These are phyloP conservation scores for Tolypocladium cylindrosporum DNA, from an alignment of 2,329 filamentous ascomycete genomes.

Conservation along the genomic window DNA sequence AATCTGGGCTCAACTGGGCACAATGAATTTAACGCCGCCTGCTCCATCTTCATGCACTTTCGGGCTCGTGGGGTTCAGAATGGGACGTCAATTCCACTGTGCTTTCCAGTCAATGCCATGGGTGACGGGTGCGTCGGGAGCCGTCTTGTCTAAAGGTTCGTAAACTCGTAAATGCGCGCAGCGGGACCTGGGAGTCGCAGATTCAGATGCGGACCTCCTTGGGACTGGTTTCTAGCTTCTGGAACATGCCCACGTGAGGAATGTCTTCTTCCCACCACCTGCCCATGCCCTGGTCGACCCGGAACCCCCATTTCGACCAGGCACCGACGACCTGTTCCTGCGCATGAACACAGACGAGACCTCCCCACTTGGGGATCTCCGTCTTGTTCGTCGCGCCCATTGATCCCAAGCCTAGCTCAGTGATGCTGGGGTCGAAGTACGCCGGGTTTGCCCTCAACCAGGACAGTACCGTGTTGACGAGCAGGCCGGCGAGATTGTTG, in stretches of 20 bases:
- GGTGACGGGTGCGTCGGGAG: background rate
- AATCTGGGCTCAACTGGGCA: constrained; percentile 29
- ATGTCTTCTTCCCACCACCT: constrained; percentile 80
- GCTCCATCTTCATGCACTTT: background rate
- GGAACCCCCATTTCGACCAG: constrained; percentile 67
- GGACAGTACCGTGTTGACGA: constrained; percentile 57
- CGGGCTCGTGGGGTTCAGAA: background rate
- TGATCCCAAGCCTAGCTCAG: constrained; percentile 31
- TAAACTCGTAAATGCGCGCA: background rate
- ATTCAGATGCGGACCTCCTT: constrained; percentile 14
- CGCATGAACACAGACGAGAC: constrained; percentile 70
- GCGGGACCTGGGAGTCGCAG: background rate
- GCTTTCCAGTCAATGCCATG: background rate
- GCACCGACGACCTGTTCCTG: constrained; percentile 54
- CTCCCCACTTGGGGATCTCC: constrained; percentile 55
- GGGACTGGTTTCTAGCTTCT: constrained; percentile 28
- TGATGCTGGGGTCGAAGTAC: constrained; percentile 41
- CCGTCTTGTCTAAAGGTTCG: background rate
- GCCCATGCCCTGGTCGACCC: constrained; percentile 61
- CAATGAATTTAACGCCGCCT: constrained; percentile 17
- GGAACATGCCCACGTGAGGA: constrained; percentile 75
- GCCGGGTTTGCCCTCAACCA: constrained; percentile 56
- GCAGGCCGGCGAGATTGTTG: constrained; percentile 49
- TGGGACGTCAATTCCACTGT: background rate
- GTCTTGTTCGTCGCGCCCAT: constrained; percentile 26